Evolutionary conservation across 352 stramenopile genomes (phyloP), one percentile per base, ranked within the genome.

Genomic region (Phytophthora podocarpi): DNA sequence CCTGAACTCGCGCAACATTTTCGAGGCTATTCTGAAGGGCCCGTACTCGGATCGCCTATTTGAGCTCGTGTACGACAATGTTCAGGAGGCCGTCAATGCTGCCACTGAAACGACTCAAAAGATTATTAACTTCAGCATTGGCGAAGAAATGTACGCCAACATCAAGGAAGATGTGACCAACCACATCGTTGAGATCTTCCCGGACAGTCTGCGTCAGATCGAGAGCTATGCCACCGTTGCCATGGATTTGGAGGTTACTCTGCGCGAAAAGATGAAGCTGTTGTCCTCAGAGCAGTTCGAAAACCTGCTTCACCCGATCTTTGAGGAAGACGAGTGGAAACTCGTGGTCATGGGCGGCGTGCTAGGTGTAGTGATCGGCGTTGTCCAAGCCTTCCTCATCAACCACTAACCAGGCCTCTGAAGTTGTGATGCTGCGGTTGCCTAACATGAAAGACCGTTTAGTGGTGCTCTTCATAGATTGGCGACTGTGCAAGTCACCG

Each of bases 261-360:
- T 99, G 35, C 79, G 87, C 23, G 84, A 96, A 46, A 93, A 96
- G 72, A 98, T 99, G 91, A 88, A 91, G 74, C 78, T 85, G 58
- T 68, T 92, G 74, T 89, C 71, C 24, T 93, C 76, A 12, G 76
- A 80, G 32, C 87, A 98, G 68, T 99, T 99, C 70, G 97, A 99
- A 71, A 80, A 96, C 39, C 72, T 99, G 18, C 72, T 99, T 57
- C 97, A 99, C 64, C 97, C 97, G 10, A 97, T 98, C 15, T 99
- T 99, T 74, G 88, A 99, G 71, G 96, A 99, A 64, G 97, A 99
- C 68, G 97, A 99, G 84, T 98, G 97, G 79, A 98, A 98, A 58
- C 80, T 99, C 3, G 98, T 99, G 70, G 70, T 98, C 43, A 96
- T 99, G 70, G 97, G 97, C 36, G 96, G 95, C 18, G 83, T 94